phyloP scores from a whole-genome alignment of 208 protist species.

The Leishmania aethiopica region DNA sequence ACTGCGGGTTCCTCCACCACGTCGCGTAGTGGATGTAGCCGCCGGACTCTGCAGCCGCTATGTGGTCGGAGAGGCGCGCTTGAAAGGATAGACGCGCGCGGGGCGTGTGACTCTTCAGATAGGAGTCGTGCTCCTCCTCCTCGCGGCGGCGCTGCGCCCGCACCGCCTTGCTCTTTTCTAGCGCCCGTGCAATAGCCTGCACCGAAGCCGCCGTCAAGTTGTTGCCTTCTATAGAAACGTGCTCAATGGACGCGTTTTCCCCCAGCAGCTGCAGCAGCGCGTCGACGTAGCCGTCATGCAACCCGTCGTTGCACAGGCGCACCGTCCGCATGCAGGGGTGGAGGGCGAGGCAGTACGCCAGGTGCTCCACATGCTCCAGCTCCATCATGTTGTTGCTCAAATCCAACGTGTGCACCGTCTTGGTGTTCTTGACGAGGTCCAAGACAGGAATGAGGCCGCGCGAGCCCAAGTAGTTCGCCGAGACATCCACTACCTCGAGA shows the following conservation, averaged over 20 bases:
- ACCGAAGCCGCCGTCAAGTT: slow-evolving; percentile 48
- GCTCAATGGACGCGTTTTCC: slow-evolving; percentile 53
- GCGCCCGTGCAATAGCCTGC: slow-evolving; percentile 4
- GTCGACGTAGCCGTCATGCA: slow-evolving; percentile 66
- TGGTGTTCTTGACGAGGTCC: slow-evolving; percentile 83
- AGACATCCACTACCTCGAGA: slow-evolving; percentile 67
- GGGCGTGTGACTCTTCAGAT: slow-evolving; percentile 14
- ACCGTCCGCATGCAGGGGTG: slow-evolving; percentile 72
- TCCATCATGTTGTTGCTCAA: slow-evolving; percentile 78
- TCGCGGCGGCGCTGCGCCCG: slow-evolving; percentile 17
- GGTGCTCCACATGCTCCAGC: slow-evolving; percentile 69
- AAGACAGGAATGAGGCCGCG: slow-evolving; percentile 83
- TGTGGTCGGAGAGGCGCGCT: slow-evolving; percentile 36
- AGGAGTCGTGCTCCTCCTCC: slow-evolving; percentile 22
- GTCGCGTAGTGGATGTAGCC: slow-evolving; percentile 81
- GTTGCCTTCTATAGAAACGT: slow-evolving; percentile 54
- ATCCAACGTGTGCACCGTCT: slow-evolving; percentile 69
- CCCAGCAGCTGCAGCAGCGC: slow-evolving; percentile 71
- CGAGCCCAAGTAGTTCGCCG: slow-evolving; percentile 79
- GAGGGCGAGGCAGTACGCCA: slow-evolving; percentile 78
- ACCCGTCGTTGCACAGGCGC: slow-evolving; percentile 53
- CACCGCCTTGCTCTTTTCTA: slow-evolving; percentile 17
- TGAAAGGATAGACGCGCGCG: slow-evolving; percentile 25
- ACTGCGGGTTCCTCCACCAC: slow-evolving; percentile 90
- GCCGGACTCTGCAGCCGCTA: slow-evolving; percentile 56